Evolutionary conservation across 2,329 filamentous ascomycete species (phyloP).

Genomic region (Neurospora crassa): DNA sequence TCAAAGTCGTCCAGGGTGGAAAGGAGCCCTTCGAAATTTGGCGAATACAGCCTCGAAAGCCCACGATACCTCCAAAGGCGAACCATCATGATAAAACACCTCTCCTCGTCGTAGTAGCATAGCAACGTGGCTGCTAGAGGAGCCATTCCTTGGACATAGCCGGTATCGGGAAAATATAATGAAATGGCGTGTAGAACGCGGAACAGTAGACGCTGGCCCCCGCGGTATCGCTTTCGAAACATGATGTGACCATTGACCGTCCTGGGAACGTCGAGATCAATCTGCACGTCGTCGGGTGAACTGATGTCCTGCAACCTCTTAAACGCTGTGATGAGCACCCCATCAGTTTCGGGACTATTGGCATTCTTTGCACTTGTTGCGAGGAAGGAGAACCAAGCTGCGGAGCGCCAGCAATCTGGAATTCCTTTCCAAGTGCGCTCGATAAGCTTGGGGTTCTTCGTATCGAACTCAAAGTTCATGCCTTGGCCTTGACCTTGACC

Average conservation of each 20-base stretch:
- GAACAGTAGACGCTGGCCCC: conserved; percentile 85
- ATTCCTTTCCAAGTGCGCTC: conserved; percentile 97
- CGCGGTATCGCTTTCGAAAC: conserved; percentile 86
- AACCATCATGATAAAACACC: conserved; percentile 92
- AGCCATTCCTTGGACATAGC: conserved; percentile 98
- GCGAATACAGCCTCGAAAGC: conserved; percentile 72
- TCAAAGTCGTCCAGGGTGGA: conserved; percentile 79
- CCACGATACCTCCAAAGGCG: conserved; percentile 85
- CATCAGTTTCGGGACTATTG: conserved; percentile 54
- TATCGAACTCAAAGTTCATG: conserved; percentile 70
- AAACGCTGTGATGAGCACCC: conserved; percentile 62
- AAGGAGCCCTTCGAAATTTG: conserved; percentile 81
- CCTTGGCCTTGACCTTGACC: conserved; percentile 30
- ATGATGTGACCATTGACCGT: conserved; percentile 96
- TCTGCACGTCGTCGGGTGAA: conserved; percentile 89
- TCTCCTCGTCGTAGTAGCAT: conserved; percentile 95
- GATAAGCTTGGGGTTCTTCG: conserved; percentile 71
- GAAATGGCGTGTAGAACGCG: conserved; percentile 86
- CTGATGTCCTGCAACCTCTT: conserved; percentile 61
- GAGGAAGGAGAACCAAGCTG: conserved; percentile 93
- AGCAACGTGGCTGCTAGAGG: conserved; percentile 83
- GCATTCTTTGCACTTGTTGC: conserved; percentile 62
- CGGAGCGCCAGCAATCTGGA: conserved; percentile 86
- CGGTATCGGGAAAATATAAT: conserved; percentile 80
- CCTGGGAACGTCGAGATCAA: conserved; percentile 90